Evolutionary conservation across 2,329 filamentous ascomycete genomes (phyloP), one percentile per base, ranked within the genome.

Genomic region (Penicillium decumbens): DNA sequence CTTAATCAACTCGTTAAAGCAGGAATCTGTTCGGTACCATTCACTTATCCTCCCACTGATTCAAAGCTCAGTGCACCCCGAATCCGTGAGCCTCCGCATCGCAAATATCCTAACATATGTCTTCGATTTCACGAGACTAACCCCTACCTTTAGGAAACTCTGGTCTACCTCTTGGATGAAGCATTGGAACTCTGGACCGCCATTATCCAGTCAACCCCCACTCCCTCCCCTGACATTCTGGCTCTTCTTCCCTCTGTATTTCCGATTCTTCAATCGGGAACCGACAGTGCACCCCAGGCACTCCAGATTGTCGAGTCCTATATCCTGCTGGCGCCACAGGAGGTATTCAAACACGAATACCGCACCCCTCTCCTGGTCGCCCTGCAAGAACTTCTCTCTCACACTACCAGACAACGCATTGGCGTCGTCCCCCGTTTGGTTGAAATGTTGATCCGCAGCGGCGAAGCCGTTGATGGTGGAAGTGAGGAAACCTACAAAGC

Each of bases 131-230:
- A 24, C 3, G 27, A 38, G 13, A 12, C 1, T 40, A 15, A 41
- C 23, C 12, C 15, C 41, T 39, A 33, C 27, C 24, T 20, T 7
- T 43, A 77, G 74, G 79, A 81, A 33, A 77, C 87, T 37, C 83
- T 88, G 58, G 73, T 91, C 2, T 93, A 95, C 62, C 80, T 98
- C 9, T 82, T 95, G 10, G 93, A 97, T 54, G 93, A 98, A 66
- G 88, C 89, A 0, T 76, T 97, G 12, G 91, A 96, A 48, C 80
- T 98, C 3, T 97, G 92, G 92, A 79, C 80, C 29, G 82, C 86
- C 1, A 82, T 96, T 9, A 70, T 91, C 32, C 76, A 77, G 54
- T 82, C 89, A 61, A 84, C 83, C 50, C 77, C 79, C 6, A 72
- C 81, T 10, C 83, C 70, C 12, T 77, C 82, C 0, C 71, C 77